Conservation (phyloP, 306 rosid species). For the Acacia acuminata region DNA sequence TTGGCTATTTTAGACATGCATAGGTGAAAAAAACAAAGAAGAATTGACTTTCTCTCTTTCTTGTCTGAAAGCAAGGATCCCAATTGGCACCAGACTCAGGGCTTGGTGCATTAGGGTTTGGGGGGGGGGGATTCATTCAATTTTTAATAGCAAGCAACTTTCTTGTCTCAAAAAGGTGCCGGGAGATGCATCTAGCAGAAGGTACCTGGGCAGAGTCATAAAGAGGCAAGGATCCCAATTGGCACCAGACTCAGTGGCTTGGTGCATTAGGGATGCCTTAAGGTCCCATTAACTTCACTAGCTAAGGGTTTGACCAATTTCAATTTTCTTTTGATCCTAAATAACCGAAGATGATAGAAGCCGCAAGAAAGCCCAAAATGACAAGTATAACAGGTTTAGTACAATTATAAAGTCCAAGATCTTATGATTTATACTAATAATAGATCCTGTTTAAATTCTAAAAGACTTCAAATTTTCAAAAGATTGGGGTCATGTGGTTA, state of each 20-base stretch:
- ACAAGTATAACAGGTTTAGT: neutral
- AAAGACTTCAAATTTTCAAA: neutral
- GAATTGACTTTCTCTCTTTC: neutral
- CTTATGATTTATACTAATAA: neutral
- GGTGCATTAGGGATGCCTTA: neutral
- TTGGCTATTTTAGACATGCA: neutral
- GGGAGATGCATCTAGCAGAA: neutral
- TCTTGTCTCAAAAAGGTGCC: neutral
- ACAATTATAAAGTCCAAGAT: neutral
- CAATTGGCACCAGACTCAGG: no score
- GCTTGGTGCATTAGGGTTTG: no score
- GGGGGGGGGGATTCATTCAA: neutral
- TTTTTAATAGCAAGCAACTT: neutral
- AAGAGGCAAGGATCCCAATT: neutral
- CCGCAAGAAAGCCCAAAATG: neutral
- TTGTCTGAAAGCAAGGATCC: no score
- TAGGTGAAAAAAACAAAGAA: neutral
- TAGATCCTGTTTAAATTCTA: neutral
- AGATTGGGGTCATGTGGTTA: neutral
- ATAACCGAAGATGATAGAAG: neutral
- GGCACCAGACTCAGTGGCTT: neutral
- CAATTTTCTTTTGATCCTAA: neutral
- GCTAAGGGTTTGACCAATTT: neutral
- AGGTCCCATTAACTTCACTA: neutral
- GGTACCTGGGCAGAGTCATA: neutral